A percentile compares a stretch with the other conserved stretches of the same genome.
Conservation (phyloP, 1,139 yeast genomes). For the Taphrina deformans region DNA sequence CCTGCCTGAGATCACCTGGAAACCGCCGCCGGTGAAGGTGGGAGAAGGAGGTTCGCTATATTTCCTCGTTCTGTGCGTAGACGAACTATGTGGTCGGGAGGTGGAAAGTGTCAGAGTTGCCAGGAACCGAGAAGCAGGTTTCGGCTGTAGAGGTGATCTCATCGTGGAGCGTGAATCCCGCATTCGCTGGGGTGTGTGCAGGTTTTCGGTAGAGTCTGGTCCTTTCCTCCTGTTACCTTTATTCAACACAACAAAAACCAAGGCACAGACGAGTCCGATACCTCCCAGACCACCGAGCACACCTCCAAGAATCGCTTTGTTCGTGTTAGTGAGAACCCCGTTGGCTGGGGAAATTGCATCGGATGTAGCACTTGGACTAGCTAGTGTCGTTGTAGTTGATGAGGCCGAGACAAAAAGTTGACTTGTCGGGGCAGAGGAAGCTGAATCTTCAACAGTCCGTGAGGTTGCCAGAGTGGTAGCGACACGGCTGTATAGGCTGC, state of each 20-base stretch:
- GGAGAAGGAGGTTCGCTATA: constrained; percentile 3
- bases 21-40: not conserved
- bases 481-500: not conserved
- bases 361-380: not conserved
- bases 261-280: constrained; percentile 11
- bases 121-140: constrained; percentile 3
- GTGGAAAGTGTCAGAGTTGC: not conserved
- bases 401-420: not conserved
- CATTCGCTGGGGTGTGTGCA: constrained; percentile 16
- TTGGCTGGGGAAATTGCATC: not conserved
- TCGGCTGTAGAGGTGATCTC: not conserved
- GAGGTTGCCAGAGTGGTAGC: not conserved
- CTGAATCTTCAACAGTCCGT: not conserved
- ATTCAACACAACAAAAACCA: not conserved
- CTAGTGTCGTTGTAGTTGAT: not conserved
- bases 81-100: not conserved
- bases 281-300: constrained; percentile 22
- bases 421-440: not conserved
- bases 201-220: not conserved
- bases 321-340: not conserved
- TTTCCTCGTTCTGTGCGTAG: constrained; percentile 7
- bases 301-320: constrained; percentile 14
- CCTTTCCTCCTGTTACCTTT: constrained; percentile 8
- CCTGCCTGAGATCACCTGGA: constrained; percentile 15
- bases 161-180: not conserved